Percentiles rank a stretch among this genome's conserved stretches.
phyloP scores from a whole-genome alignment of 2,329 filamentous ascomycete genomes.

The Tolypocladium ophioglossoides region DNA sequence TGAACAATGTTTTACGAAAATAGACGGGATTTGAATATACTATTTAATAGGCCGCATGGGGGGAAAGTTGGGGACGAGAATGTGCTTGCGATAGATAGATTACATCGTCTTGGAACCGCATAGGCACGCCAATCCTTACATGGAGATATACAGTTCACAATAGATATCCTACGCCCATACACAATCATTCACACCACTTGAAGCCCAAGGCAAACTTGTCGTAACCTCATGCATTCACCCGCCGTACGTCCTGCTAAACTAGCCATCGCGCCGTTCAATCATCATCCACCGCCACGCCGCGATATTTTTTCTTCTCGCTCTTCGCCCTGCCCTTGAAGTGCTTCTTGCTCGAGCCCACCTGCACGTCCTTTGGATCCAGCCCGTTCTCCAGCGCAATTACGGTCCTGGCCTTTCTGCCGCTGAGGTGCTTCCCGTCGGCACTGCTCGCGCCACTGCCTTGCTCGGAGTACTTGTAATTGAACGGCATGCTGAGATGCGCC shows the following conservation, averaged over 20 bases:
- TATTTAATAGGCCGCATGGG: neutral
- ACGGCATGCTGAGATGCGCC: slow-evolving; percentile 66
- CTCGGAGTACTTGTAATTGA: slow-evolving; percentile 81
- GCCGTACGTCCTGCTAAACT: neutral
- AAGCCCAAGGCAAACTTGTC: neutral
- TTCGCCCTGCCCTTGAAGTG: slow-evolving; percentile 77
- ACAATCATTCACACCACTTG: neutral
- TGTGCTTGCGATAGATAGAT: neutral
- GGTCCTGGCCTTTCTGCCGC: slow-evolving; percentile 70
- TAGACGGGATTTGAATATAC: neutral
- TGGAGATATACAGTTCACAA: neutral
- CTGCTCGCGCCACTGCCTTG: slow-evolving; percentile 44
- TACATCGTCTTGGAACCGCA: neutral
- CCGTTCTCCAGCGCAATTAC: slow-evolving; percentile 78
- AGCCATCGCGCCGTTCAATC: neutral
- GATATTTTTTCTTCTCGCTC: slow-evolving; percentile 31
- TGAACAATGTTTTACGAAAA: too few relatives aligned
- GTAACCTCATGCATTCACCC: neutral
- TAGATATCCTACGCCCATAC: neutral
- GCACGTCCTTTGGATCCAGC: slow-evolving; percentile 70
- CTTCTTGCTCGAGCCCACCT: slow-evolving; percentile 65
- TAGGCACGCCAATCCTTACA: neutral
- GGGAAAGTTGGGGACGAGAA: neutral
- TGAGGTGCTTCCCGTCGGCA: slow-evolving; percentile 51
- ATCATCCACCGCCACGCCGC: slow-evolving; percentile 1